A percentile compares a stretch with the other conserved stretches of the same genome.
These are phyloP conservation scores for Russula vinacea DNA, from an alignment of 768 basidiomycete genomes.

Conservation along the genomic window DNA sequence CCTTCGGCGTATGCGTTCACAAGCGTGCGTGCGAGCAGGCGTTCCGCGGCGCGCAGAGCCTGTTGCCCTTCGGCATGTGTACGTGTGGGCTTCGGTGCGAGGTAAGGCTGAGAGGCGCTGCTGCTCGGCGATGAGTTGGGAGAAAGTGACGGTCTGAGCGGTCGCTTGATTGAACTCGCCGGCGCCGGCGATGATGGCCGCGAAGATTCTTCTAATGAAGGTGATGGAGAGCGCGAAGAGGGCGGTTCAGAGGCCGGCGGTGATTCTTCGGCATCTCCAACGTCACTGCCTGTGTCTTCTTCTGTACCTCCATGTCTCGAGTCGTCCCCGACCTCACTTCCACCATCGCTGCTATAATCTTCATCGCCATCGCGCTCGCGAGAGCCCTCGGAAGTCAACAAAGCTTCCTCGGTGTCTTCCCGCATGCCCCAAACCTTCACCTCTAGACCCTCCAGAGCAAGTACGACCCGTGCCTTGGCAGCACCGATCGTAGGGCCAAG, in stretches of 20 bases:
- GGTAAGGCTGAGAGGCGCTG: constrained; percentile 12
- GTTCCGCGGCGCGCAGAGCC: constrained; percentile 38
- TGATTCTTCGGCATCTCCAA: constrained; percentile 8
- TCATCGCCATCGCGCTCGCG: constrained; percentile 25
- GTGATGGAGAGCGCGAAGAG: constrained; percentile 35
- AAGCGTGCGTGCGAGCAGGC: constrained; percentile 46
- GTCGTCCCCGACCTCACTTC: constrained; percentile 20
- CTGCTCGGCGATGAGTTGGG: constrained; percentile 19
- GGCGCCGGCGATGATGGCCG: constrained; percentile 15
- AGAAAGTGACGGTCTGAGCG: constrained; percentile 23
- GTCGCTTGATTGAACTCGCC: constrained; percentile 21
- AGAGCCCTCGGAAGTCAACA: constrained; percentile 1
- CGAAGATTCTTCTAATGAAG: constrained; percentile 21
- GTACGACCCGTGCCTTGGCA: constrained; percentile 57
- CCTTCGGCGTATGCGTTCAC: constrained; percentile 45
- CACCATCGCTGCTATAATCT: constrained; percentile 21
- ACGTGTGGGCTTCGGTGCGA: constrained; percentile 8
- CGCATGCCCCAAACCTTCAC: constrained; percentile 39
- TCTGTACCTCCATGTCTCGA: constrained; percentile 21
- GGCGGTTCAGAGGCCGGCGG: constrained; percentile 32
- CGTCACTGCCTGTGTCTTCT: constrained; percentile 25
- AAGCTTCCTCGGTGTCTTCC: constrained; percentile 12
- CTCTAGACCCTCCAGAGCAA: constrained; percentile 64
- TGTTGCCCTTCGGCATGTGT: constrained; percentile 40
- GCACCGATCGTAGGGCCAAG: constrained; percentile 64